Evolutionary conservation across 2,329 filamentous ascomycete species (phyloP).

Genomic region (Colletotrichum liaoningense): DNA sequence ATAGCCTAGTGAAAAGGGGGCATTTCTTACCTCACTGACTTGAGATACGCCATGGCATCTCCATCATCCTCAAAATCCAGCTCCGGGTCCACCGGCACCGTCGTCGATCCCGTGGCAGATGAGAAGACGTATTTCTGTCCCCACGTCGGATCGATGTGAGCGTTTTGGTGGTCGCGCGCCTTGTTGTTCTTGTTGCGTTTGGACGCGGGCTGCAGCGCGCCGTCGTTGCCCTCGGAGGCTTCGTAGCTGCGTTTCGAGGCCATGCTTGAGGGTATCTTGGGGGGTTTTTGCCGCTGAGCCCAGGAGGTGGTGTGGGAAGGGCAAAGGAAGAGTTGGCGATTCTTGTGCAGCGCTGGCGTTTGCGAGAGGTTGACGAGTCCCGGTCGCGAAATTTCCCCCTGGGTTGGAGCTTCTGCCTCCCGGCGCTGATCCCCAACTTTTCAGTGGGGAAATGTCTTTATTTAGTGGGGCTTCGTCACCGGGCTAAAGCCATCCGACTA

Average conservation of each 20-base stretch:
- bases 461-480: background rate
- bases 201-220: constrained; percentile 39
- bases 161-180: constrained; percentile 54
- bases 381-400: constrained; percentile 7
- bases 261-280: constrained; percentile 39
- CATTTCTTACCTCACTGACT: constrained; percentile 73
- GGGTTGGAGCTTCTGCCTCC: background rate
- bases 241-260: constrained; percentile 48
- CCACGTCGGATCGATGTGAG: constrained; percentile 71
- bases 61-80: constrained; percentile 75
- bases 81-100: constrained; percentile 63
- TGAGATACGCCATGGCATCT: constrained; percentile 77
- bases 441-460: constrained; percentile 8
- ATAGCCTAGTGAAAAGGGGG: background rate
- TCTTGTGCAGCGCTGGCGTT: background rate
- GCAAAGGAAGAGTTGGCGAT: background rate
- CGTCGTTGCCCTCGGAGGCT: constrained; percentile 44
- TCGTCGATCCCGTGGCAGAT: constrained; percentile 62
- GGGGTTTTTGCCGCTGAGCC: background rate
- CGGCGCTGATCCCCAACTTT: constrained; percentile 5
- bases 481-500: background rate
- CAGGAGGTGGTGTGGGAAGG: background rate
- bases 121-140: constrained; percentile 81
- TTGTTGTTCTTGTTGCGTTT: constrained; percentile 44
- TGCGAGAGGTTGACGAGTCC: background rate